A percentile compares a stretch with the other conserved stretches of the same genome.
Evolutionary conservation across 768 basidiomycete species (phyloP).

Genomic region (Auricularia sp.): DNA sequence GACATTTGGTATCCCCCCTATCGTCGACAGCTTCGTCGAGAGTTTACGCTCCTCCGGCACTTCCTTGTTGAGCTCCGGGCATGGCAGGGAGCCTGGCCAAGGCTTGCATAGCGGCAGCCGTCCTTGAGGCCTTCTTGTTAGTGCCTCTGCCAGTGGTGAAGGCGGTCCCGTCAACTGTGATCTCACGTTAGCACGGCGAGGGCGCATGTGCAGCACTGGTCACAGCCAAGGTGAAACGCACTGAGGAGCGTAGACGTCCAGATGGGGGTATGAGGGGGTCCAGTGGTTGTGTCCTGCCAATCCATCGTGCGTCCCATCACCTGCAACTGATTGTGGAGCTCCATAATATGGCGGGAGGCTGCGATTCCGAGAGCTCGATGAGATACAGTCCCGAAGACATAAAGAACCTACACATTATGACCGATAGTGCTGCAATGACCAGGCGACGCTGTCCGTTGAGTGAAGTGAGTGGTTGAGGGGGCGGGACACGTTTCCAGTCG

Average conservation of each 20-base stretch:
- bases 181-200: neutral
- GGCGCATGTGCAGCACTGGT: neutral
- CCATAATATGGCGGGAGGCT: neutral
- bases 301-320: neutral
- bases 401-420: neutral
- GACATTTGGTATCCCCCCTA: too few species aligned
- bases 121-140: neutral
- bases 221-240: neutral
- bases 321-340: neutral
- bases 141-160: neutral
- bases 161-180: neutral
- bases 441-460: too few species aligned
- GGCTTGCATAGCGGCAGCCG: neutral
- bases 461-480: too few species aligned
- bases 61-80: neutral
- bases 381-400: neutral
- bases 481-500: too few species aligned
- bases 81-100: neutral
- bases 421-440: too few species aligned
- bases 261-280: neutral
- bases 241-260: neutral
- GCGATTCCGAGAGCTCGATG: neutral
- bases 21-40: too few species aligned
- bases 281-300: neutral
- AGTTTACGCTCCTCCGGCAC: too few species aligned